These are phyloP conservation scores for Podospora fimiseda DNA, from an alignment of 495 filamentous ascomycete genomes.

Conservation along the genomic window DNA sequence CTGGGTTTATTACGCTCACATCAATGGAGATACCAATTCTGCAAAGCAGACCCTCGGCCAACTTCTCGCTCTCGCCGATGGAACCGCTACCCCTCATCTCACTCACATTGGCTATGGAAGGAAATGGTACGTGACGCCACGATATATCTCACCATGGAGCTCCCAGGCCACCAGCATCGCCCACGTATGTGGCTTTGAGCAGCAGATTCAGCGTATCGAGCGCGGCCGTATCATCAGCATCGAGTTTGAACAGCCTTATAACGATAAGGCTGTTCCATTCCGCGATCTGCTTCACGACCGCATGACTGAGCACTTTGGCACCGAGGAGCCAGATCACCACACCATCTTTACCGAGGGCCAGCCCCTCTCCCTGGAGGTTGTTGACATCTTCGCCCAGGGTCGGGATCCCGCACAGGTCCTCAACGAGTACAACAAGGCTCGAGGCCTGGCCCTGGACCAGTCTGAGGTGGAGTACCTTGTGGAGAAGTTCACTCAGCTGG, in stretches of 20 bases:
- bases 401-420: slow-evolving; percentile 63
- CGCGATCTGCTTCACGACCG: slow-evolving; percentile 76
- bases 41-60: slow-evolving; percentile 34
- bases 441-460: slow-evolving; percentile 80
- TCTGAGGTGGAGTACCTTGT: slow-evolving; percentile 93
- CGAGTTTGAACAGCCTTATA: slow-evolving; percentile 47
- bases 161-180: slow-evolving; percentile 92
- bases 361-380: slow-evolving; percentile 61
- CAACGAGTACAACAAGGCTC: slow-evolving; percentile 70
- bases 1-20: slow-evolving; percentile 48
- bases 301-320: slow-evolving; percentile 79
- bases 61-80: slow-evolving; percentile 35
- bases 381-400: slow-evolving; percentile 59
- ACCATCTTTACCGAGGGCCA: slow-evolving; percentile 73
- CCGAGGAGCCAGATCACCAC: slow-evolving; percentile 57
- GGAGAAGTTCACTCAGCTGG: slow-evolving; percentile 69
- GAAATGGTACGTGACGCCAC: slow-evolving; percentile 63
- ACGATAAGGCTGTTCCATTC: slow-evolving; percentile 49
- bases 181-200: slow-evolving; percentile 76
- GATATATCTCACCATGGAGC: slow-evolving; percentile 95
- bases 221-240: slow-evolving; percentile 69
- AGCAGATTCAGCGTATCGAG: slow-evolving; percentile 75
- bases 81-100: slow-evolving; percentile 13
- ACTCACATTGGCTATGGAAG: slow-evolving; percentile 28
- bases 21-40: slow-evolving; percentile 27